A percentile compares a stretch with the other conserved stretches of the same genome.
Conservation (phyloP, 176 grass and related monocot species). For the Dactylis glomerata region DNA sequence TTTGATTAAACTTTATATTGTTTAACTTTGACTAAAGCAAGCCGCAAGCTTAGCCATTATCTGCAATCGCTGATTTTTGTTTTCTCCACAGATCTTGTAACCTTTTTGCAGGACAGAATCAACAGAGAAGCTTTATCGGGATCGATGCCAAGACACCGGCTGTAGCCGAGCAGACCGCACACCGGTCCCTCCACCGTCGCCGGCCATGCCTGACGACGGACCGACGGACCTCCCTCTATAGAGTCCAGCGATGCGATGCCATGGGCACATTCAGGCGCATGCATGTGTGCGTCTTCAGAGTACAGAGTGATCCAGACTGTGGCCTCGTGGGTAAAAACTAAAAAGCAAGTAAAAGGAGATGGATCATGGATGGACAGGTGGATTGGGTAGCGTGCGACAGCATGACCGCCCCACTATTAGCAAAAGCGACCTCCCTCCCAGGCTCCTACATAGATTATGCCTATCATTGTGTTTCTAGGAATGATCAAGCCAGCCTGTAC, state of each 20-base stretch:
- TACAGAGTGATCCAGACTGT: constrained; percentile 6
- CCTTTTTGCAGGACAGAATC: neutral
- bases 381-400: constrained; percentile 11
- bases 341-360: neutral
- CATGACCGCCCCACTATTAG: constrained; percentile 30
- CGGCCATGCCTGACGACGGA: neutral
- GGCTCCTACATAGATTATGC: neutral
- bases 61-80: neutral
- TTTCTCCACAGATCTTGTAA: too few species aligned
- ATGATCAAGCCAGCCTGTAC: neutral
- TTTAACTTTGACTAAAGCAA: too few species aligned
- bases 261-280: neutral
- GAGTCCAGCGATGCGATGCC: neutral
- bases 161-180: neutral
- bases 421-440: constrained; percentile 14
- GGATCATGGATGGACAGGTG: neutral
- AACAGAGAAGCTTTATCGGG: neutral
- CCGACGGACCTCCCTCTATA: neutral
- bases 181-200: neutral
- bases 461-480: neutral
- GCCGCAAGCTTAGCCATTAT: neutral
- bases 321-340: constrained; percentile 15
- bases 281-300: constrained; percentile 7
- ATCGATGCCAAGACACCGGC: neutral
- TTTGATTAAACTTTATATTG: too few species aligned